A percentile compares a stretch with the other conserved stretches of the same genome.
Conservation (phyloP, 176 grass and related monocot species). For the Oryza longistaminata region DNA sequence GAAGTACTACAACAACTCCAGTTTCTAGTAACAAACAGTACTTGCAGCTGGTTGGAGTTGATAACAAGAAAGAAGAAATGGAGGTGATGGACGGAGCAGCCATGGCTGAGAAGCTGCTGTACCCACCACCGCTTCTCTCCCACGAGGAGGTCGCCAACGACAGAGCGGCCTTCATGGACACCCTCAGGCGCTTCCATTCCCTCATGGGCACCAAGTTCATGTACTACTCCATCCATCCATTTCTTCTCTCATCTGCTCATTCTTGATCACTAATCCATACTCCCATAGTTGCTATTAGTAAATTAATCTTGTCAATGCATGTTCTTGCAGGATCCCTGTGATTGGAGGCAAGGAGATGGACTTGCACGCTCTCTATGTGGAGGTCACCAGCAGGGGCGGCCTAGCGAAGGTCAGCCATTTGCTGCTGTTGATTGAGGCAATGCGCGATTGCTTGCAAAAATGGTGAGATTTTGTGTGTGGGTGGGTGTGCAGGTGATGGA, state of each 20-base stretch:
- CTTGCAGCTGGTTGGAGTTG: not conserved
- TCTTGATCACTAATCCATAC: not conserved
- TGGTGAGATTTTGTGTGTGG: not conserved
- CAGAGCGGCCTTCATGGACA: conserved; percentile 49
- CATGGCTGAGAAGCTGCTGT: conserved; percentile 37
- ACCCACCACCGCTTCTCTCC: conserved; percentile 41
- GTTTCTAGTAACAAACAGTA: too few relatives aligned
- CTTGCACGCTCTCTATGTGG: conserved; percentile 58
- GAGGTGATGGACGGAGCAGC: conserved; percentile 8
- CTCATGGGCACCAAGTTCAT: conserved; percentile 55
- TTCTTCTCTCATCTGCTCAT: not conserved
- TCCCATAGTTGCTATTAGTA: too few relatives aligned
- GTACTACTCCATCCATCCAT: conserved; percentile 7
- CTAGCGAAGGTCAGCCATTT: conserved; percentile 44
- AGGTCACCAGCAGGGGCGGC: conserved; percentile 57
- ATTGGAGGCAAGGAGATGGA: conserved; percentile 66
- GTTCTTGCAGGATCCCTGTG: conserved; percentile 49
- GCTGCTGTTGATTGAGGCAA: too few relatives aligned
- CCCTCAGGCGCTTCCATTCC: conserved; percentile 47
- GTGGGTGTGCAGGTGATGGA: conserved; percentile 38
- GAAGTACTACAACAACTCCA: too few relatives aligned
- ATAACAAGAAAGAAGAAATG: not conserved
- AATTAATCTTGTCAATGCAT: not conserved
- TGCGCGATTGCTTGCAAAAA: not conserved
- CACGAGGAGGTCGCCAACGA: conserved; percentile 39